phyloP scores from a whole-genome alignment of 176 grass and related monocot species.

The Otatea glauca region DNA sequence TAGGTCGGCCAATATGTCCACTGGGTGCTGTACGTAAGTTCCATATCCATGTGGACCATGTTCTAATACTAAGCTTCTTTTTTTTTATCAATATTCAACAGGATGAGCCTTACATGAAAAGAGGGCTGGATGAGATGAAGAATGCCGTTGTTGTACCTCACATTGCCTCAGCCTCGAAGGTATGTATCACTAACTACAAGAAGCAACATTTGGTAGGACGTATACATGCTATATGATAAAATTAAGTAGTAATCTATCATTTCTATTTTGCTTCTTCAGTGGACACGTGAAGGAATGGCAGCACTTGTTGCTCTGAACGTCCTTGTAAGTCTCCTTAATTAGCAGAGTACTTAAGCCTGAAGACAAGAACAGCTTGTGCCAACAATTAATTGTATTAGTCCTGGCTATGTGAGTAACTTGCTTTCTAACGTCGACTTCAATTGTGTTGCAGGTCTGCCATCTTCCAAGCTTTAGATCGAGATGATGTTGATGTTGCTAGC shows the following conservation, averaged over 20 bases:
- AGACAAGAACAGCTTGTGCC: too few species aligned
- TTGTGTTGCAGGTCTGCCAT: too few species aligned
- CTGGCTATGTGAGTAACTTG: too few species aligned
- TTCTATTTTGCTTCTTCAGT: constrained; percentile 46
- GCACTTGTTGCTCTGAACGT: constrained; percentile 92
- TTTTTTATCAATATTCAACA: constrained; percentile 33
- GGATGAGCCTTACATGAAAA: constrained; percentile 95
- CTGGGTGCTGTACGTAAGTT: not conserved
- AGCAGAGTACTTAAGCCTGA: not conserved
- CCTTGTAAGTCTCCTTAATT: constrained; percentile 65
- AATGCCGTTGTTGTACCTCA: constrained; percentile 88
- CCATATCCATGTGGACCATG: not conserved
- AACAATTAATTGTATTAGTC: too few species aligned
- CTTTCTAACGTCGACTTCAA: too few species aligned
- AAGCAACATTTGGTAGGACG: not conserved
- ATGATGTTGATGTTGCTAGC: too few species aligned
- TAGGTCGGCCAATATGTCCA: not conserved
- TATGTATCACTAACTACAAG: not conserved
- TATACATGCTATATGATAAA: not conserved
- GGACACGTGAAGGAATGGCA: constrained; percentile 95
- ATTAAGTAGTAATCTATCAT: not conserved
- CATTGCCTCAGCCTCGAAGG: constrained; percentile 97
- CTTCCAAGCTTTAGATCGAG: too few species aligned
- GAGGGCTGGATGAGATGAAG: constrained; percentile 83
- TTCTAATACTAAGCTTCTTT: not conserved